These are phyloP conservation scores for Pleurozium schreberi DNA, from an alignment of 225 moss, liverwort and hornwort genomes.

Conservation along the genomic window DNA sequence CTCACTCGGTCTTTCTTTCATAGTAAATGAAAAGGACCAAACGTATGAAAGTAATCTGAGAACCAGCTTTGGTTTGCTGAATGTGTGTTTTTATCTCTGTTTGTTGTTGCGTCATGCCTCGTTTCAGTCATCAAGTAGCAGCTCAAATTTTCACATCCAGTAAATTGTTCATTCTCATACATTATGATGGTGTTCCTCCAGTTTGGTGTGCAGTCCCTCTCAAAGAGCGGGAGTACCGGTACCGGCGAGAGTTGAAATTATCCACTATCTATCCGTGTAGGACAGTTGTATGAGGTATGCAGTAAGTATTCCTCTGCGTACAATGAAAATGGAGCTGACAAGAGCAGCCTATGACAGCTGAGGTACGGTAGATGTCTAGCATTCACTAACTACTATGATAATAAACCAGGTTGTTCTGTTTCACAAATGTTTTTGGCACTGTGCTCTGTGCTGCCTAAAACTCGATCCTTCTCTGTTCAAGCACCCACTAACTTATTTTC, in stretches of 20 bases:
- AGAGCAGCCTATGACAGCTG: background rate
- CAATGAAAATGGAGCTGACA: background rate
- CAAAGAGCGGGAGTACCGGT: background rate
- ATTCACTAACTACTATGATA: background rate
- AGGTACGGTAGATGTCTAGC: background rate
- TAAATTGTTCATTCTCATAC: background rate
- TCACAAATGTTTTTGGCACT: background rate
- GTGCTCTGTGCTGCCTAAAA: background rate
- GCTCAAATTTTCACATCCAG: background rate
- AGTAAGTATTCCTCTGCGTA: background rate
- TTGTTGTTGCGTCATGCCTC: background rate
- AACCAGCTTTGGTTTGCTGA: background rate
- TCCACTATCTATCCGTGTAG: background rate
- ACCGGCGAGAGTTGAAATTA: background rate
- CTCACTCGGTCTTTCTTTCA: background rate
- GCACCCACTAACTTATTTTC: background rate
- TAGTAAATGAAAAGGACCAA: background rate
- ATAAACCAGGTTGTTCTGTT: background rate
- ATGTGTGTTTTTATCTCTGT: background rate
- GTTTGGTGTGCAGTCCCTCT: background rate
- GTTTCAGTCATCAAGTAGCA: background rate
- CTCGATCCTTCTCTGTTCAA: background rate
- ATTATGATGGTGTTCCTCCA: background rate
- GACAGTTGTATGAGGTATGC: background rate
- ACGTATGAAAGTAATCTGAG: background rate